phyloP scores from a whole-genome alignment of 2,329 filamentous ascomycete genomes.

The Thyridium curvatum region DNA sequence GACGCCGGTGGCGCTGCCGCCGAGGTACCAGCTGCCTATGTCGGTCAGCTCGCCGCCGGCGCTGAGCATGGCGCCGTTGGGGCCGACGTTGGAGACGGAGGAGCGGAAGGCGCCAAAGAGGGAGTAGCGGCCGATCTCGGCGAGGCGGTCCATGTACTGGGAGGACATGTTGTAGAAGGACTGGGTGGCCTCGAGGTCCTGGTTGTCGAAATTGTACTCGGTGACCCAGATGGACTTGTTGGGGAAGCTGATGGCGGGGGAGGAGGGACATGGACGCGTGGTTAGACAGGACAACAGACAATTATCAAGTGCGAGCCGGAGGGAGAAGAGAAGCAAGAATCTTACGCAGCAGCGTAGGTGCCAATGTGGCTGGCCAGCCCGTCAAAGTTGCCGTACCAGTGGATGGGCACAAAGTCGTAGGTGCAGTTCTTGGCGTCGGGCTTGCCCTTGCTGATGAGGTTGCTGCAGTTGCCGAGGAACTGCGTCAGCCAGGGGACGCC shows the following conservation, averaged over 20 bases:
- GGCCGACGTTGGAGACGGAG: slow-evolving; percentile 64
- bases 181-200: slow-evolving; percentile 51
- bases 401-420: slow-evolving; percentile 56
- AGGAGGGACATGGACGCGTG: no score
- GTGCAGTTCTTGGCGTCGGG: slow-evolving; percentile 44
- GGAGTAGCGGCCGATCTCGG: slow-evolving; percentile 61
- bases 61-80: slow-evolving; percentile 66
- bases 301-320: neutral
- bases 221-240: slow-evolving; percentile 68
- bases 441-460: slow-evolving; percentile 41
- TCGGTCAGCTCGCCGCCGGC: slow-evolving; percentile 63
- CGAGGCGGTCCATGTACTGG: slow-evolving; percentile 59
- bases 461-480: slow-evolving; percentile 59
- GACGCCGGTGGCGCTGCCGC: slow-evolving; percentile 41
- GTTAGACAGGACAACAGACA: no score
- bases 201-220: slow-evolving; percentile 61
- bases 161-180: slow-evolving; percentile 61
- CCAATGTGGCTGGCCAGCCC: slow-evolving; percentile 63
- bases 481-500: slow-evolving; percentile 62
- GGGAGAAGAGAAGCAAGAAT: slow-evolving; percentile 1
- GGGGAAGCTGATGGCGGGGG: slow-evolving; percentile 41
- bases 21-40: slow-evolving; percentile 74
- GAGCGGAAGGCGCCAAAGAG: slow-evolving; percentile 73
- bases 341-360: slow-evolving; percentile 41
- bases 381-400: slow-evolving; percentile 66